Evolutionary conservation across 1,284 basidiomycete species (phyloP).

Genomic region (Porodaedalea pini): DNA sequence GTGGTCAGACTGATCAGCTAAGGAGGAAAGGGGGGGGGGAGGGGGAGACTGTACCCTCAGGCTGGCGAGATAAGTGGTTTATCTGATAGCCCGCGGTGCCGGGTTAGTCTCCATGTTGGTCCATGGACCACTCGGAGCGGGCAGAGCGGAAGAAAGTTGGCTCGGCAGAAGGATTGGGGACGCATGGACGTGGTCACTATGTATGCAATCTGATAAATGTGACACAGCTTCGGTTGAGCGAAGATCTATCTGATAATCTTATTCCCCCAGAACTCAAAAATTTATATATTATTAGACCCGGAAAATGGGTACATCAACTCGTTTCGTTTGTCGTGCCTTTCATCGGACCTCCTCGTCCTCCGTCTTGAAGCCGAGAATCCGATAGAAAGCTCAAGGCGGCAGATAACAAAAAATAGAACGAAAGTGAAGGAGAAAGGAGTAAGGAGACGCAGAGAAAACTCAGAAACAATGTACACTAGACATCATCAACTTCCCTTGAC

Average conservation of each 20-base stretch:
- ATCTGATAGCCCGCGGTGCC: neutral
- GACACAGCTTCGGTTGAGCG: neutral
- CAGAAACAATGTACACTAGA: neutral
- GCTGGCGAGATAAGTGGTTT: neutral
- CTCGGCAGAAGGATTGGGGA: neutral
- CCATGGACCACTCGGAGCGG: too few species aligned
- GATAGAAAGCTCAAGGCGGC: neutral
- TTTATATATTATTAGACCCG: too few species aligned
- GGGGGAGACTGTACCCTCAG: neutral
- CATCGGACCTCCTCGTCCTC: too few species aligned
- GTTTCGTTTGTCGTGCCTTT: too few species aligned
- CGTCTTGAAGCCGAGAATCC: neutral
- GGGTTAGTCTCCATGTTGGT: too few species aligned
- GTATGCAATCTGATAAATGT: neutral
- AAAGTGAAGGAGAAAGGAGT: too few species aligned
- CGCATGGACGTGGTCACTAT: neutral
- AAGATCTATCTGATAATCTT: too few species aligned
- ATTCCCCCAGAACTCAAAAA: too few species aligned
- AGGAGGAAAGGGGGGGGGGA: neutral
- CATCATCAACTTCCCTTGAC: too few species aligned
- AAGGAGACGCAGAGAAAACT: neutral
- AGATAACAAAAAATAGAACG: too few species aligned
- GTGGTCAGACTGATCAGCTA: neutral
- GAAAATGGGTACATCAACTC: too few species aligned
- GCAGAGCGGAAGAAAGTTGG: neutral